Conservation (phyloP, 225 moss, liverwort and hornwort species). For the Lunularia cruciata region DNA sequence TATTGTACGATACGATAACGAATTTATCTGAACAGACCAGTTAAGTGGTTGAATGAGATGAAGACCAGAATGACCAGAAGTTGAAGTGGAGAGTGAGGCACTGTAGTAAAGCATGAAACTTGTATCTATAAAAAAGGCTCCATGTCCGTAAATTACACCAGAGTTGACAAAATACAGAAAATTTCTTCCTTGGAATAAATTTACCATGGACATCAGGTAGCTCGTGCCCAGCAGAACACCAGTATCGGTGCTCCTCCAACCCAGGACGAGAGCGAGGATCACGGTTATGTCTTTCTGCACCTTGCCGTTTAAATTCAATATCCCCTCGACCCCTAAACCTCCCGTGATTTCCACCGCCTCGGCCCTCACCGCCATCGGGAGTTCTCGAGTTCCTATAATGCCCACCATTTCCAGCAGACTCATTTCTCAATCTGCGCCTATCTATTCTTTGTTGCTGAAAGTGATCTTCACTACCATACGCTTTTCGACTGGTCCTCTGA, state of each 20-base stretch:
- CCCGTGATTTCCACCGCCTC: constrained; percentile 8
- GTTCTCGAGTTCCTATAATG: neutral
- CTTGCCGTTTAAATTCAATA: neutral
- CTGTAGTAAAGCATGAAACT: neutral
- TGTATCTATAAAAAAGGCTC: too few relatives aligned
- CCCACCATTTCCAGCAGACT: neutral
- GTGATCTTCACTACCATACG: neutral
- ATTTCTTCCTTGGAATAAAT: neutral
- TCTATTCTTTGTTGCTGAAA: constrained; percentile 7
- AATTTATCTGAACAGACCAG: constrained; percentile 55
- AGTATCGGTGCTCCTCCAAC: constrained; percentile 62
- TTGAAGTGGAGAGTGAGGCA: neutral
- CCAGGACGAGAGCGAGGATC: constrained; percentile 21
- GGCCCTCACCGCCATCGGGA: neutral
- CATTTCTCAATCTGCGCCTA: constrained; percentile 2
- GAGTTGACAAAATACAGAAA: too few relatives aligned
- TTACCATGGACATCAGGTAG: constrained; percentile 53
- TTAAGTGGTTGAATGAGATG: neutral
- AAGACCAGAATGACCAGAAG: neutral
- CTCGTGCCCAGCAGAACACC: constrained; percentile 58
- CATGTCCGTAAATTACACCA: too few relatives aligned
- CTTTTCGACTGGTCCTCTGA: neutral
- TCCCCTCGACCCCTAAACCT: constrained; percentile 7
- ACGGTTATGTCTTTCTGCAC: neutral
- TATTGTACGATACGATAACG: constrained; percentile 80